Percentiles rank a stretch among this genome's conserved stretches.
These are phyloP conservation scores for Beauveria medogensis DNA, from an alignment of 2,329 filamentous ascomycete species.

Conservation along the genomic window DNA sequence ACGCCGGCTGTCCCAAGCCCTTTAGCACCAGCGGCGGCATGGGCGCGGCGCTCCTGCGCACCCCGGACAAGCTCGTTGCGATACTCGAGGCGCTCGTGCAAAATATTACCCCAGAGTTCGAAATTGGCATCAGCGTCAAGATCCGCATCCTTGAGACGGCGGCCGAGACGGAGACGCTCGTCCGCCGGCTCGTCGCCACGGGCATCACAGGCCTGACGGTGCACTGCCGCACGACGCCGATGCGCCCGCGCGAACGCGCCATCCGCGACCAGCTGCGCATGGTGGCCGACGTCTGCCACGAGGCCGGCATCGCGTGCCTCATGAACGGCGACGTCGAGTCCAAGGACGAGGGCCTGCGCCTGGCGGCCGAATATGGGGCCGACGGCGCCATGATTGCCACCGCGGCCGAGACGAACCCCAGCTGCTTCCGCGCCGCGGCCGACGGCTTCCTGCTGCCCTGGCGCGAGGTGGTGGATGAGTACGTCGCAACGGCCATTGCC, in stretches of 20 bases:
- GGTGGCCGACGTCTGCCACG: constrained; percentile 71
- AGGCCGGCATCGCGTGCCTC: constrained; percentile 81
- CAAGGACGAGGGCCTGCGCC: constrained; percentile 60
- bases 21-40: constrained; percentile 92
- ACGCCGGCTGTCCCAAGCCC: constrained; percentile 95
- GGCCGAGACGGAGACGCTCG: constrained; percentile 67
- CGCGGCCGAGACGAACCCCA: constrained; percentile 82
- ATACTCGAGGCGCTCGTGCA: constrained; percentile 79
- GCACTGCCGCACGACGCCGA: constrained; percentile 92
- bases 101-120: constrained; percentile 65
- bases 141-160: constrained; percentile 78
- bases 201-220: constrained; percentile 90
- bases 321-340: constrained; percentile 90
- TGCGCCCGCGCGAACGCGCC: constrained; percentile 83
- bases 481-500: constrained; percentile 63
- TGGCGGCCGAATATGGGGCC: constrained; percentile 73
- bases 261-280: constrained; percentile 80
- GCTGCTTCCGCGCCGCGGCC: constrained; percentile 64
- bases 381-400: constrained; percentile 98
- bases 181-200: constrained; percentile 70
- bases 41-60: constrained; percentile 83
- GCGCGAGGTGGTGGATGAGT: constrained; percentile 69
- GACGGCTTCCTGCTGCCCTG: constrained; percentile 67
- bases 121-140: constrained; percentile 95
- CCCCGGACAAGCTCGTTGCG: constrained; percentile 71